Evolutionary conservation across 1,139 yeast species (phyloP).

Genomic region (Pichia sp.): DNA sequence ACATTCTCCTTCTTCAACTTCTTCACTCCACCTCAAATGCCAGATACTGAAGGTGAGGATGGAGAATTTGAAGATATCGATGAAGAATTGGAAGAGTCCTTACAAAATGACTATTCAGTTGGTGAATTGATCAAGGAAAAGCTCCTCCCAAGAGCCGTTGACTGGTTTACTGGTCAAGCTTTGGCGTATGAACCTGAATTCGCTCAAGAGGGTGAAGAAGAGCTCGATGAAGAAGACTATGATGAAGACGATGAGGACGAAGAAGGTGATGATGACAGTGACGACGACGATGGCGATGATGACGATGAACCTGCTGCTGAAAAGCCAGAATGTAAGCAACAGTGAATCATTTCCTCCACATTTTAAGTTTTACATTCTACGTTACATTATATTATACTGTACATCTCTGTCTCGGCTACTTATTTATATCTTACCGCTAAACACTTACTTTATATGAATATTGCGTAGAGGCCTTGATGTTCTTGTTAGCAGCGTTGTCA

Average conservation of each 20-base stretch:
- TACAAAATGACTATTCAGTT: slow-evolving; percentile 88
- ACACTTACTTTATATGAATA: too few species aligned
- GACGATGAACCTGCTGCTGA: slow-evolving; percentile 18
- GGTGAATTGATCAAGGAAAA: slow-evolving; percentile 97
- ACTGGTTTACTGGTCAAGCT: slow-evolving; percentile 99
- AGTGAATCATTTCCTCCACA: slow-evolving; percentile 3
- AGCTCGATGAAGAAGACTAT: slow-evolving; percentile 42
- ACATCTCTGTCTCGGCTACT: too few species aligned
- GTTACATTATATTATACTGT: too few species aligned
- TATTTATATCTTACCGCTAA: too few species aligned
- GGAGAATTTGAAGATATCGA: slow-evolving; percentile 56
- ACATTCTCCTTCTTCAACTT: slow-evolving; percentile 92
- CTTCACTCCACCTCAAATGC: slow-evolving; percentile 88
- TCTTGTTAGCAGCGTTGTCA: too few species aligned
- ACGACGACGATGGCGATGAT: slow-evolving; percentile 46
- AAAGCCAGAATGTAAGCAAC: slow-evolving; percentile 17
- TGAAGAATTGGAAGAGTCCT: slow-evolving; percentile 72
- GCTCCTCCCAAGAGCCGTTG: slow-evolving; percentile 91
- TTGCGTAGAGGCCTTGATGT: too few species aligned
- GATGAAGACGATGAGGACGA: slow-evolving; percentile 33
- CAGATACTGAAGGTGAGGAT: slow-evolving; percentile 38
- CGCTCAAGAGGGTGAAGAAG: slow-evolving; percentile 37
- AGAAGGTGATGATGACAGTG: slow-evolving; percentile 15
- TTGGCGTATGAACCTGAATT: slow-evolving; percentile 55
- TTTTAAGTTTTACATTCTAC: too few species aligned